These are phyloP conservation scores for Phyllosticta ampelicida DNA, from an alignment of 2,329 filamentous ascomycete species.

Conservation along the genomic window DNA sequence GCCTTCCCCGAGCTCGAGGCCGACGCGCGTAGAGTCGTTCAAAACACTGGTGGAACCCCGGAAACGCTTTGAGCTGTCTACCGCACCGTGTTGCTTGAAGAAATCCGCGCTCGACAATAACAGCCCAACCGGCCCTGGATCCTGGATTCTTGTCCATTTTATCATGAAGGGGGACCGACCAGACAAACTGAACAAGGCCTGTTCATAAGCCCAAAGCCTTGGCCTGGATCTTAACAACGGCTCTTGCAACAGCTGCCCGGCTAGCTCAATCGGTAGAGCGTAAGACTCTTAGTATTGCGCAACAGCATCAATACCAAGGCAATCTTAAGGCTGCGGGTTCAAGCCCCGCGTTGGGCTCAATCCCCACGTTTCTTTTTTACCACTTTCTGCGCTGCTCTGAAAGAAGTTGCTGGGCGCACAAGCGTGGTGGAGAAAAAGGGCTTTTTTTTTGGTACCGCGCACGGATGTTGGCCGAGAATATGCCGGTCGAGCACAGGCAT, in stretches of 20 bases:
- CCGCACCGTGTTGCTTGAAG: background rate
- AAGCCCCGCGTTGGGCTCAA: background rate
- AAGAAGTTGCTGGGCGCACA: background rate
- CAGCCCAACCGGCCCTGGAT: background rate
- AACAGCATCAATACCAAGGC: background rate
- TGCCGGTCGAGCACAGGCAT: too few relatives aligned
- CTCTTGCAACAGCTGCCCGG: background rate
- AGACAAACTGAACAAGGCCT: background rate
- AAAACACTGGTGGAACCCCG: conserved; percentile 30
- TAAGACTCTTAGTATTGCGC: conserved; percentile 27
- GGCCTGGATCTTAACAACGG: background rate
- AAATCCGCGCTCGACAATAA: background rate
- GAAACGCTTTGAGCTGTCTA: background rate
- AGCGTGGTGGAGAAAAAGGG: background rate
- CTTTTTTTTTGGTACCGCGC: background rate
- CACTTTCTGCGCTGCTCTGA: background rate
- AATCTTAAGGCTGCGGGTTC: background rate
- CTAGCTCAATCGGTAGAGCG: conserved; percentile 31
- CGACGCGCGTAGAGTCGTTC: conserved; percentile 43
- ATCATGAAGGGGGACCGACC: background rate
- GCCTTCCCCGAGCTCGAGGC: conserved; percentile 46
- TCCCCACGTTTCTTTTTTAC: background rate
- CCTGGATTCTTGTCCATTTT: background rate
- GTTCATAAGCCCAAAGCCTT: background rate
- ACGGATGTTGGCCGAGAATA: too few relatives aligned